These are phyloP conservation scores for Plasmodium chabaudi DNA, from an alignment of 169 alveolate species.

Conservation along the genomic window DNA sequence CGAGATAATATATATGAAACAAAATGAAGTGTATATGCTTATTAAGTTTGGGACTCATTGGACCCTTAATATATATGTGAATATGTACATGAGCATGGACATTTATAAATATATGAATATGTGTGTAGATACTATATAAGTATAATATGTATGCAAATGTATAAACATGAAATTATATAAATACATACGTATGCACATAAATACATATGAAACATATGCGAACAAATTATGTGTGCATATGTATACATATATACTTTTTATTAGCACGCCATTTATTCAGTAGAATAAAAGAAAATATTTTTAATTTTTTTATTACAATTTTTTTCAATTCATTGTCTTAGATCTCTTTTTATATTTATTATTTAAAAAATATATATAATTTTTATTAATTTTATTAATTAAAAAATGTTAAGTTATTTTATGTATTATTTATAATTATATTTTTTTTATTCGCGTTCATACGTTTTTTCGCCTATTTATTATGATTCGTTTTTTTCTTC, in stretches of 20 bases:
- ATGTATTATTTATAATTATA: not conserved
- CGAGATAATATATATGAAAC: too few relatives aligned
- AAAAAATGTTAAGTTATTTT: not conserved
- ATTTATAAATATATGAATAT: too few relatives aligned
- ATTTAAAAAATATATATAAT: not conserved
- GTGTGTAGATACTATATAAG: too few relatives aligned
- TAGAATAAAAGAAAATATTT: not conserved
- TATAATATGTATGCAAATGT: not conserved
- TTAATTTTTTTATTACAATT: not conserved
- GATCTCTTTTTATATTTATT: not conserved
- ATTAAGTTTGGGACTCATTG: too few relatives aligned
- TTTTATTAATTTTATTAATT: not conserved
- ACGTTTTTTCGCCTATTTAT: not conserved
- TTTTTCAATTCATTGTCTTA: constrained; percentile 1
- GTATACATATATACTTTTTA: not conserved
- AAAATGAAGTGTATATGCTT: too few relatives aligned
- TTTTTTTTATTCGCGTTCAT: not conserved
- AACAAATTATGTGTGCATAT: not conserved
- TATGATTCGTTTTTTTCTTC: not conserved
- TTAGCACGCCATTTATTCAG: not conserved
- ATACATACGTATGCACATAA: not conserved
- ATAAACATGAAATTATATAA: not conserved
- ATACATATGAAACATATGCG: not conserved
- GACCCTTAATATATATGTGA: too few relatives aligned
- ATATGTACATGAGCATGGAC: too few relatives aligned